Evolutionary conservation across 352 stramenopile species (phyloP), one percentile per base, ranked within the genome.

Genomic region (Phytophthora chlamydospora): DNA sequence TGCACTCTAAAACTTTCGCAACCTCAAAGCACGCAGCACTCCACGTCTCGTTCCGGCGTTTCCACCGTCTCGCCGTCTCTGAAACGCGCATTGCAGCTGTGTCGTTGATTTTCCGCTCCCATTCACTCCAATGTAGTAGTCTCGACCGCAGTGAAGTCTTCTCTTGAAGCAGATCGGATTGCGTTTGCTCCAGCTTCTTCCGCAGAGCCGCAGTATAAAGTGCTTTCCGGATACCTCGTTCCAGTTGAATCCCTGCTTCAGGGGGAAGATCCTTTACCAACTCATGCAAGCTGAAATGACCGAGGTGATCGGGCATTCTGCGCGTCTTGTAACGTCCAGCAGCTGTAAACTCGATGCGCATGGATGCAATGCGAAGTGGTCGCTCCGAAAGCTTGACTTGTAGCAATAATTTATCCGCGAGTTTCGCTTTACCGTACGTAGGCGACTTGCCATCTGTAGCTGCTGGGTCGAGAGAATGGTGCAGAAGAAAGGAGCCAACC

Each of bases 401-500:
- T 4, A 89, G 62, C 1, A 72, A 42, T 6, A 65, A 61, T 10
- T 60, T 70, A 7, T 49, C 43, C 11, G 17, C 19, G 16, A 21
- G 27, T 52, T 9, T 11, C 10, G 19, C 34, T 33, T 44, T 62
- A 14, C 24, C 31, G n/a, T 50, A n/a, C 10, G 27, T 36, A n/a
- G 21, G 35, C 16, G 7, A 13, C 7, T 36, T 57, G 24, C 34
- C 38, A 2, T 9, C 40, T 44, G 9, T 7, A 10, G 4, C 35
- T 27, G 13, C 3, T 48, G 39, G 19, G 34, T 68, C 31, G 17
- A 45, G 0, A 6, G 47, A 21, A 31, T 68, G 60, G 50, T 88
- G 66, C 1, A 90, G 47, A 24, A 90, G 58, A 55, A 80, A 89
- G 0, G 79, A 61, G 4, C 81, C 79, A 14, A 76, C 58, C 0